Evolutionary conservation across 768 basidiomycete genomes (phyloP).

Genomic region (Cyclocybe aegerita): DNA sequence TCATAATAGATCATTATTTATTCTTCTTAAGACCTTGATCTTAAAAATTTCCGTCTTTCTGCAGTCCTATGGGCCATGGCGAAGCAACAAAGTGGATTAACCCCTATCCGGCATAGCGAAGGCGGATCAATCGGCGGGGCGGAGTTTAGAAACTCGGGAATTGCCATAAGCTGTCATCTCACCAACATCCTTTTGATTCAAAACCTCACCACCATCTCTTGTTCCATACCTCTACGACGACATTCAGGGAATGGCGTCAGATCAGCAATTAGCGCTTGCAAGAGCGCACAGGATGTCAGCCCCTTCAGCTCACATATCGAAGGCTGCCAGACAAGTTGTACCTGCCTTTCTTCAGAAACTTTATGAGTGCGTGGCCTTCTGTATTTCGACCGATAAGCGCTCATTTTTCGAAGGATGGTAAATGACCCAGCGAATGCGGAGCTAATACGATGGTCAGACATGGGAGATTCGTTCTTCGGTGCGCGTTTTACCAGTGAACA

Average conservation of each 20-base stretch:
- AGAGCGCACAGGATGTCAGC: conserved; percentile 34
- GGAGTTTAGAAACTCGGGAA: too few relatives aligned
- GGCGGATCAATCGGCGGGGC: too few relatives aligned
- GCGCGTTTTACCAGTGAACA: background rate
- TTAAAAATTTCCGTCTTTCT: too few relatives aligned
- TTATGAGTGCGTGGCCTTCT: conserved; percentile 64
- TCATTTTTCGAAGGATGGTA: conserved; percentile 68
- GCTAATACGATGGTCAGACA: conserved; percentile 89
- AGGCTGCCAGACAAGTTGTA: conserved; percentile 36
- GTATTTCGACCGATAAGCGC: conserved; percentile 1
- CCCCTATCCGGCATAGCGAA: too few relatives aligned
- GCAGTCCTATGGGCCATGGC: too few relatives aligned
- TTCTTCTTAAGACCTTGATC: too few relatives aligned
- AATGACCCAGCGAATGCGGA: conserved; percentile 80
- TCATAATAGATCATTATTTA: too few relatives aligned
- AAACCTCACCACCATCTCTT: too few relatives aligned
- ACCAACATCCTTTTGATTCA: too few relatives aligned
- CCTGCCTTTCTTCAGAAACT: conserved; percentile 93
- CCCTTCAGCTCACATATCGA: conserved; percentile 28
- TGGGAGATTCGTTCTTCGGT: conserved; percentile 94
- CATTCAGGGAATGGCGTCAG: conserved; percentile 39
- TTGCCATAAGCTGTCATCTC: too few relatives aligned
- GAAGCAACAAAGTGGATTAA: too few relatives aligned
- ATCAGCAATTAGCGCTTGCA: conserved; percentile 59
- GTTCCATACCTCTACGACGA: too few relatives aligned